Base-by-base conservation (phyloP, 2,329 filamentous ascomycete species). In the Fusarium irregulare region DNA sequence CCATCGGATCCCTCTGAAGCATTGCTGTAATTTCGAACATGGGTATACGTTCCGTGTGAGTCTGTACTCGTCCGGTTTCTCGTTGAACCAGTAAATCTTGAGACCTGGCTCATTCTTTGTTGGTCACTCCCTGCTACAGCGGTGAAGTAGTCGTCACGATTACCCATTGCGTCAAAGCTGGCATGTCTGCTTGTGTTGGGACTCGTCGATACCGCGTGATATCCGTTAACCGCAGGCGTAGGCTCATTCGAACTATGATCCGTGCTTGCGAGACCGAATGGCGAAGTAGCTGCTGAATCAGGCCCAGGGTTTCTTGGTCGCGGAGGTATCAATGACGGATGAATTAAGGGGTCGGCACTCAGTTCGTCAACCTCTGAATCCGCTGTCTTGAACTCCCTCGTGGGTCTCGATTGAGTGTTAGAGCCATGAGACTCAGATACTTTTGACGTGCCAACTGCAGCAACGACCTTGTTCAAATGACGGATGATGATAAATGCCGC, bases 401-500 rank as follows among this genome's bases (percentile, higher is more conserved):
- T 82, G 13, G 77, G 76, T 16, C 63, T 51, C 28, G 80, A 76
- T 9, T 76, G 78, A 12, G 76, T 67, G 13, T 78, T 75, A 18
- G 75, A 74, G 18, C 72, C 73, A 2, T 71, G 77, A 65, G 76
- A 75, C 16, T 73, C 73, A 12, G 78, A 78, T 18, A 76, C 76
- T 54, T 75, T 79, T 4, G 78, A 79, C 6, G 81, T 80, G 77
- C 49, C 75, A 10, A 82, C 78, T 9, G 79, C 79, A 28, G 76
- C 77, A 70, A 83, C 80, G 21, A 85, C 82, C 44, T 78, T 81
- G 61, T 81, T 86, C 18, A 89, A 80, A 12, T 83, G 83, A 3
- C 83, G 80, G 47, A 89, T 79, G 48, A 89, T 82, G 50, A 87
- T 76, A 63, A 80, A 84, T 4, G 85, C 79, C 1, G 81, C 81